Evolutionary conservation across 1,139 yeast genomes (phyloP).

Genomic region (Schwanniomyces etchellsii): DNA sequence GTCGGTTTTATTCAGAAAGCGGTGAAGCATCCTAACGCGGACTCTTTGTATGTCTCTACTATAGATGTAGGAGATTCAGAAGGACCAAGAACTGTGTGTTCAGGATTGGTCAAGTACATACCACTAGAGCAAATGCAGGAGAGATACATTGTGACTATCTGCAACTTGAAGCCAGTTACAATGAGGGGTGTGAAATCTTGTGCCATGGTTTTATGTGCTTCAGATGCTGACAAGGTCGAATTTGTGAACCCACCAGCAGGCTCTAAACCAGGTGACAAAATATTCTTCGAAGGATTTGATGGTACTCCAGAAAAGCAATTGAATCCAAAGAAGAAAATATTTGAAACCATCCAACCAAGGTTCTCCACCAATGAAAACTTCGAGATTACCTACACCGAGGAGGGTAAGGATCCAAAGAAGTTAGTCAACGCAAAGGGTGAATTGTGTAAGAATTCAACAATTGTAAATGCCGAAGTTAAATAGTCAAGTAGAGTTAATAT

Average conservation of each 20-base stretch:
- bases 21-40: conserved; percentile 96
- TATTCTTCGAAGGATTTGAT: conserved; percentile 87
- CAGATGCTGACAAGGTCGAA: conserved; percentile 66
- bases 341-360: conserved; percentile 92
- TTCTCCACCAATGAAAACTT: conserved; percentile 74
- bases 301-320: conserved; percentile 87
- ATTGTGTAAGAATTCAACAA: conserved; percentile 59
- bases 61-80: conserved; percentile 94
- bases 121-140: conserved; percentile 43
- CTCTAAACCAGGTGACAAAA: conserved; percentile 93
- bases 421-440: conserved; percentile 77
- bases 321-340: conserved; percentile 97
- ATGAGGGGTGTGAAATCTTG: conserved; percentile 86
- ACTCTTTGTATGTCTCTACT: conserved; percentile 90
- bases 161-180: conserved; percentile 60
- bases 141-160: conserved; percentile 47
- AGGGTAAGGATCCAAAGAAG: conserved; percentile 71
- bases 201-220: conserved; percentile 97
- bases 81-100: conserved; percentile 97
- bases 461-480: conserved; percentile 71
- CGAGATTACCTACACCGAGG: conserved; percentile 77
- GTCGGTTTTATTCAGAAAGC: conserved; percentile 98
- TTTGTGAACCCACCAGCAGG: conserved; percentile 94
- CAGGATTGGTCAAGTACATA: conserved; percentile 62
- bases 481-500: no score